Evolutionary conservation across 305 asterid genomes (phyloP), one percentile per base, ranked within the genome.

Genomic region (Nicotiana rustica): DNA sequence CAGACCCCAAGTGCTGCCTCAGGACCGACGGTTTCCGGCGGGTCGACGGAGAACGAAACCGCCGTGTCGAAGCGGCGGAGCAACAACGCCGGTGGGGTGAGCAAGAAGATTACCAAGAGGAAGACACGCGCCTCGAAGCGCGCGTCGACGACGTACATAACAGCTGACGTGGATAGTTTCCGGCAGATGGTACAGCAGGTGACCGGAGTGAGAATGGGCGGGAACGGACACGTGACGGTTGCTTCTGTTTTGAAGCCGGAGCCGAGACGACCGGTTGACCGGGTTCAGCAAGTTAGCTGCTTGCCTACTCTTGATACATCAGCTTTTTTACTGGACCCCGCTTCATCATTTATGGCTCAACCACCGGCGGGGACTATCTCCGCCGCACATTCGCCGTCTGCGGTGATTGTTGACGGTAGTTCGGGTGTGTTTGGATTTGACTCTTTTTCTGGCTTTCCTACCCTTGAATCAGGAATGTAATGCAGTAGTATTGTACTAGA

Each of bases 141-240:
- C 35, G 78, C 92, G 0, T 85, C 91, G 67, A 95, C 98, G 68
- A 95, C 97, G 83, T 95, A 92, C 69, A 92, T 95, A 59, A 87
- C 92, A 3, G 95, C 98, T 59, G 99, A 95, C 90, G 94, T 98
- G n/a, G 94, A 93, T 31, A 92, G 93, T 69, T 95, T 95, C 89
- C 84, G 98, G 82, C 96, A 89, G 93, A 93, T 95, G 97, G 99
- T 95, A 85, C 99, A 95, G 91, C 90, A 95, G 87, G 96, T 95
- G 77, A 95, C 98, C 1, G 99, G 99, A 2, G 91, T 89, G 76
- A 89, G 92, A 36, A 83, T 92, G 78, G 64, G 83, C 15, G 88
- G 75, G 1, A 44, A 10, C 3, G 52, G 75, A 19, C 79, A 75
- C 64, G 84, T 81, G 87, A 25, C 84, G 71, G 85, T 88, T 65